Base-by-base conservation (phyloP, 495 filamentous ascomycete species). In the Tuber magnatum region DNA sequence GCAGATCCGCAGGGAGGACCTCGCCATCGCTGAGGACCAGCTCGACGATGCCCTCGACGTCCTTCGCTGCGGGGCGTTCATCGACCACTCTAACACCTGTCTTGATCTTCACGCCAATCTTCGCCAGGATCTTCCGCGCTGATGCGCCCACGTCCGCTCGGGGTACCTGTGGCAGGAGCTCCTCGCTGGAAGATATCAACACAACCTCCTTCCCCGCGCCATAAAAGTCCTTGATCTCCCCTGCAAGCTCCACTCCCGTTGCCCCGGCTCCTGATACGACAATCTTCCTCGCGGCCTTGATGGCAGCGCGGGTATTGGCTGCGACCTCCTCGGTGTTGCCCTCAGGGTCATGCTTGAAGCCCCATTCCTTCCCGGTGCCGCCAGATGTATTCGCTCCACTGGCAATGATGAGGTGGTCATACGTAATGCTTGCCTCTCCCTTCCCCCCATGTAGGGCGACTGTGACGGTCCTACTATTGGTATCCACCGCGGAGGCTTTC, bases 261-360 rank as follows among this genome's bases (percentile, higher is more conserved):
- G 89, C 84, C 0, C 92, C 92, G 0, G 86, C 92, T 43, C 92
- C 92, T 9, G 85, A 89, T 68, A 92, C 83, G 7, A 91, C 87
- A 74, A 94, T 89, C 35, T 84, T 86, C 71, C 88, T 86, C 35
- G 91, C 91, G 1, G 51, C 75, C 6, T 84, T 76, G 71, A 92
- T 86, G 32, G 80, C 80, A 39, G 80, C 70, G 1, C 68, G 72
- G 20, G 82, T 82, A 9, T 78, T 74, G 16, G 73, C 28, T 16
- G 35, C 28, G 3, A 65, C 14, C 56, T 65, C 56, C 56, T 65
- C 56, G 32, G 82, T 76, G 1, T 81, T 76, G 20, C 83, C 77
- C 3, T 51, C 51, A 2, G 35, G 83, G 12, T 76, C 75, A 18
- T 56, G n/a, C 70, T 82, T 82, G 51, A 85, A 79, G 61, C 77